These are phyloP conservation scores for Aspergillus glaucus DNA, from an alignment of 2,329 filamentous ascomycete species.

Conservation along the genomic window DNA sequence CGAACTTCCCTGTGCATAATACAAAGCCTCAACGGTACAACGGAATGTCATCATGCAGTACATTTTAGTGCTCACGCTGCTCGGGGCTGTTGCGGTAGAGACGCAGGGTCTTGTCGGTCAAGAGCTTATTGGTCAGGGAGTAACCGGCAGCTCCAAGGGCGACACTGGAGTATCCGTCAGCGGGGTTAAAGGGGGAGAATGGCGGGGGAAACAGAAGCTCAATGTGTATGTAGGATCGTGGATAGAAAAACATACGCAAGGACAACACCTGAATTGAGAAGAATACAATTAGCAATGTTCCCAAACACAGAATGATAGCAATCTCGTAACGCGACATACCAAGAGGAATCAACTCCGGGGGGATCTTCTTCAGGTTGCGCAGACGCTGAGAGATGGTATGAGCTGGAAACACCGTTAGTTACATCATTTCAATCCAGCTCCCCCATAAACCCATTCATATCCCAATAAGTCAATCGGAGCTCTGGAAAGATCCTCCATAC, in stretches of 20 bases:
- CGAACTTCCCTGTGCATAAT: conserved; percentile 23
- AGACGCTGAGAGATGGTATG: conserved; percentile 96
- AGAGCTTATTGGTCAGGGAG: conserved; percentile 74
- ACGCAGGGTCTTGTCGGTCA: conserved; percentile 86
- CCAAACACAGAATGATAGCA: not conserved
- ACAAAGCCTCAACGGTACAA: conserved; percentile 18
- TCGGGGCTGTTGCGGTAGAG: conserved; percentile 63
- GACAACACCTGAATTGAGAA: conserved; percentile 62
- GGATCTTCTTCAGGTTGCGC: conserved; percentile 80
- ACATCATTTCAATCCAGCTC: not conserved
- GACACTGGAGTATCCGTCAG: conserved; percentile 40
- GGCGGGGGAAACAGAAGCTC: conserved; percentile 9
- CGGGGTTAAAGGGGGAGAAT: conserved; percentile 1
- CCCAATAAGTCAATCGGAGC: not conserved
- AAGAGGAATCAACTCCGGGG: conserved; percentile 88
- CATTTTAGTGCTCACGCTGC: conserved; percentile 34
- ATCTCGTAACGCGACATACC: conserved; percentile 53
- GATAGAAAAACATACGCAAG: conserved; percentile 59
- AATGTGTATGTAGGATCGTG: conserved; percentile 2
- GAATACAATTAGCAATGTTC: conserved; percentile 17
- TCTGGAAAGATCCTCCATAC: conserved; percentile 39
- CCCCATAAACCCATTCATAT: not conserved
- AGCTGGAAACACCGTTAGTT: conserved; percentile 48
- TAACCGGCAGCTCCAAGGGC: conserved; percentile 74
- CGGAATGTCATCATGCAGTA: conserved; percentile 31